These are phyloP conservation scores for Linanthus parryae DNA, from an alignment of 148 eudicot species.

Conservation along the genomic window DNA sequence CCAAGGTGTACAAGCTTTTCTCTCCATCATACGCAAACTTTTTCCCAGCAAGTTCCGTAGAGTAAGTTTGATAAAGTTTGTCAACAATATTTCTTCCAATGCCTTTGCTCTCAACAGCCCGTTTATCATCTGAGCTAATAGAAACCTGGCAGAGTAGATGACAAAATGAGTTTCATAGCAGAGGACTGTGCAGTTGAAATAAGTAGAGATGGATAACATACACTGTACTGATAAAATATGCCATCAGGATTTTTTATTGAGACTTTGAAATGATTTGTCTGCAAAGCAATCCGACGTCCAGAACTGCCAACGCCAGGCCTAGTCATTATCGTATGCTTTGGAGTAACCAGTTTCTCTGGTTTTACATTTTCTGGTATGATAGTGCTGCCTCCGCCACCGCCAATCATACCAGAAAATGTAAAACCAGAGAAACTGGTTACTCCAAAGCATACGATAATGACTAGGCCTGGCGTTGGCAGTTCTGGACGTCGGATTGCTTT, in stretches of 20 bases:
- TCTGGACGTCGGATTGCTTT: slow-evolving; percentile 47
- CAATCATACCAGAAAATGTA: slow-evolving; percentile 26
- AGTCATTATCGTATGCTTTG: slow-evolving; percentile 37
- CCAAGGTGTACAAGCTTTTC: slow-evolving; percentile 58
- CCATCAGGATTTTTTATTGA: slow-evolving; percentile 32
- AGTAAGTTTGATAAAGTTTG: slow-evolving; percentile 39
- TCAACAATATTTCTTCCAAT: slow-evolving; percentile 49
- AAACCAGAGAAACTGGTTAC: slow-evolving; percentile 29
- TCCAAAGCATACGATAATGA: slow-evolving; percentile 38
- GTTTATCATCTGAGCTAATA: slow-evolving; percentile 42
- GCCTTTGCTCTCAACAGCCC: slow-evolving; percentile 43
- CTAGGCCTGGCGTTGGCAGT: slow-evolving; percentile 68
- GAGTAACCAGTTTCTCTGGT: slow-evolving; percentile 27
- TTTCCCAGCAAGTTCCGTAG: slow-evolving; percentile 48
- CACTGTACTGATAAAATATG: slow-evolving; percentile 67
- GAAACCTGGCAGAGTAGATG: slow-evolving; percentile 59
- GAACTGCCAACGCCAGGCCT: slow-evolving; percentile 67
- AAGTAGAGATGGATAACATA: slow-evolving; percentile 16
- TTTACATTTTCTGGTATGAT: slow-evolving; percentile 21
- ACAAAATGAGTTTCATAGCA: neutral
- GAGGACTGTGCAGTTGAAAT: neutral
- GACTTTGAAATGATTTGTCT: slow-evolving; percentile 73
- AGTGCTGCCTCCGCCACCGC: slow-evolving; percentile 31
- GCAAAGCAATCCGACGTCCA: slow-evolving; percentile 49
- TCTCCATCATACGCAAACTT: slow-evolving; percentile 68